These are phyloP conservation scores for Eucalyptus tenuipes DNA, from an alignment of 345 rosid genomes.

Conservation along the genomic window DNA sequence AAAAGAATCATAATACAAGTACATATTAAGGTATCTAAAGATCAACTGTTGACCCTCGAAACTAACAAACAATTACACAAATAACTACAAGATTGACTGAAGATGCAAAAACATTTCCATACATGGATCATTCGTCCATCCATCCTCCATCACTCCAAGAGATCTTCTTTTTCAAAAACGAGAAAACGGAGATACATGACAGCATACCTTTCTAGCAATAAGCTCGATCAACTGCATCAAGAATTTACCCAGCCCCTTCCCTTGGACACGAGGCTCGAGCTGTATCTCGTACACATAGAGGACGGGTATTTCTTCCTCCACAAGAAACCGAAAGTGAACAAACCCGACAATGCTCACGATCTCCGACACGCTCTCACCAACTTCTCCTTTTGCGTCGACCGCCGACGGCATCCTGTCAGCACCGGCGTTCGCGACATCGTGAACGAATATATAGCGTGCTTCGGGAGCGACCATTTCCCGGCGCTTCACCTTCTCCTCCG, in stretches of 20 bases:
- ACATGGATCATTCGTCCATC: neutral
- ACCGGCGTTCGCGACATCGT: neutral
- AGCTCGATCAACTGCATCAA: constrained; percentile 80
- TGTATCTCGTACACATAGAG: constrained; percentile 85
- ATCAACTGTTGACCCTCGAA: neutral
- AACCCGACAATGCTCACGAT: constrained; percentile 43
- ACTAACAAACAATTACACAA: neutral
- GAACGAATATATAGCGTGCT: constrained; percentile 58
- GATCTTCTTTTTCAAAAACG: neutral
- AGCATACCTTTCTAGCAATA: constrained; percentile 64
- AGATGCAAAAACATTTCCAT: neutral
- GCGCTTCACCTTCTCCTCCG: constrained; percentile 68
- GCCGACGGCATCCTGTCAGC: constrained; percentile 1
- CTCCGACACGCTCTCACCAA: neutral
- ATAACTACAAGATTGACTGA: neutral
- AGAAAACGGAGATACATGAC: neutral
- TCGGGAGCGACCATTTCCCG: constrained; percentile 71
- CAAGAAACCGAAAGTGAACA: constrained; percentile 62
- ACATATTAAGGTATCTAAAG: neutral
- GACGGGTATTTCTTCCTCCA: constrained; percentile 80
- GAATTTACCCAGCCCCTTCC: constrained; percentile 73
- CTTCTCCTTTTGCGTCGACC: neutral
- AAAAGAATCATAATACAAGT: neutral
- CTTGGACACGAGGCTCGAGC: constrained; percentile 55
- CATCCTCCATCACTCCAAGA: neutral